Evolutionary conservation across 2,329 filamentous ascomycete genomes (phyloP).

Genomic region (Corinectria fuckeliana): DNA sequence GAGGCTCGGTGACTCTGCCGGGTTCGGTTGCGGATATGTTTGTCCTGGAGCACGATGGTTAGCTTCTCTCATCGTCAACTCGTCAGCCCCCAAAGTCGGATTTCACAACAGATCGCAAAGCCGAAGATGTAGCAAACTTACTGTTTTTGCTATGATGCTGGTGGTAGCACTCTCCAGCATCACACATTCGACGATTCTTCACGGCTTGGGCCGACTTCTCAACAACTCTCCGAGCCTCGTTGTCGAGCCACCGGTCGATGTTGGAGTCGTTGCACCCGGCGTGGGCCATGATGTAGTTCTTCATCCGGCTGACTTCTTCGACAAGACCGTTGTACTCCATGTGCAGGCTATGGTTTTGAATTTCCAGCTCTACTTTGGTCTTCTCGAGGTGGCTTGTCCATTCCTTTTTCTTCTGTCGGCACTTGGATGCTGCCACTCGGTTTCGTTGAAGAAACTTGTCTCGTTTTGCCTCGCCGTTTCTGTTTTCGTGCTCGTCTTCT

Average conservation of each 20-base stretch:
- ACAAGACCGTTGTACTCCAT: conserved; percentile 51
- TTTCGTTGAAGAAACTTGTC: conserved; percentile 72
- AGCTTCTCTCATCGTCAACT: neutral
- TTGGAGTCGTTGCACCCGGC: conserved; percentile 59
- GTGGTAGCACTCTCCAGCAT: neutral
- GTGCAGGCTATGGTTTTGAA: conserved; percentile 50
- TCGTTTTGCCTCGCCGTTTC: conserved; percentile 51
- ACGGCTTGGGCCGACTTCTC: conserved; percentile 32
- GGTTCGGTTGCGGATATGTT: neutral
- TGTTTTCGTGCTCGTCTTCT: conserved; percentile 10
- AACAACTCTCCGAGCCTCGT: conserved; percentile 58
- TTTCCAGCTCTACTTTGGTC: conserved; percentile 52
- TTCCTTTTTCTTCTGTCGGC: conserved; percentile 70
- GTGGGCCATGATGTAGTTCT: conserved; percentile 59
- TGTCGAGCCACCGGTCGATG: conserved; percentile 61
- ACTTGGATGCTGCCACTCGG: conserved; percentile 75
- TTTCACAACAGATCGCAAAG: neutral
- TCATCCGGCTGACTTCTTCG: conserved; percentile 54
- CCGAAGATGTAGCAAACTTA: neutral
- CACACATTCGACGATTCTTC: neutral
- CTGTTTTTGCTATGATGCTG: neutral
- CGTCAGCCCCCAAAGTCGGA: neutral
- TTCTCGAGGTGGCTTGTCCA: conserved; percentile 59
- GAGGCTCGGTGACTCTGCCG: conserved; percentile 10
- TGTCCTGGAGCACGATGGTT: neutral